These are phyloP conservation scores for Pestalotiopsis sp. DNA, from an alignment of 2,329 filamentous ascomycete species.

Conservation along the genomic window DNA sequence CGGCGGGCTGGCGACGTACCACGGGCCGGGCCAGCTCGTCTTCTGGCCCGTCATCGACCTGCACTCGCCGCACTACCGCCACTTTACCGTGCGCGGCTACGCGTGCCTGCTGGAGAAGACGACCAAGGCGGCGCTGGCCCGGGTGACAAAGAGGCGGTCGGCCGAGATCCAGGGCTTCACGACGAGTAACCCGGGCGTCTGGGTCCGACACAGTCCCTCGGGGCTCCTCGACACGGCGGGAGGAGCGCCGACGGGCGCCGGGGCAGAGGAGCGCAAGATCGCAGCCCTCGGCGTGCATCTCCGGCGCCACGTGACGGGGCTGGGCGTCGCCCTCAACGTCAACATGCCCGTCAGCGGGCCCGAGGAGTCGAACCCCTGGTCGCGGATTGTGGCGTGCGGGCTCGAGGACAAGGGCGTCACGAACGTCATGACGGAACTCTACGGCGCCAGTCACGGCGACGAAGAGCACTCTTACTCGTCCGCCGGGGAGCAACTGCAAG, in stretches of 20 bases:
- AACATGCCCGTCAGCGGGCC: slow-evolving; percentile 53
- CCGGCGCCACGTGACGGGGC: slow-evolving; percentile 77
- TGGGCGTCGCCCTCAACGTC: slow-evolving; percentile 84
- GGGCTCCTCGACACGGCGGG: slow-evolving; percentile 5
- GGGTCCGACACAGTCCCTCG: slow-evolving; percentile 52
- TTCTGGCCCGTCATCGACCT: slow-evolving; percentile 93
- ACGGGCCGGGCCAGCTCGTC: slow-evolving; percentile 90
- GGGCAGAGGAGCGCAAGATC: slow-evolving; percentile 67
- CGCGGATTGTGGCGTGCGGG: slow-evolving; percentile 87
- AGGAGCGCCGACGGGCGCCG: slow-evolving; percentile 20
- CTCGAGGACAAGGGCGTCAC: slow-evolving; percentile 78
- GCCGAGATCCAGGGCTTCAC: slow-evolving; percentile 63
- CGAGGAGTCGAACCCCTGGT: slow-evolving; percentile 52
- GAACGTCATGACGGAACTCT: slow-evolving; percentile 64
- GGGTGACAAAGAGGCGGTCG: slow-evolving; percentile 6
- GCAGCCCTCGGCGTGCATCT: slow-evolving; percentile 92
- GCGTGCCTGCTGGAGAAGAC: slow-evolving; percentile 77
- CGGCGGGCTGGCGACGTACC: slow-evolving; percentile 91
- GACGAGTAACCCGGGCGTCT: slow-evolving; percentile 83
- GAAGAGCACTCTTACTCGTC: neutral
- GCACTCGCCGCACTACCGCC: slow-evolving; percentile 55
- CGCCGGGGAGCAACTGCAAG: neutral
- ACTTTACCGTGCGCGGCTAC: slow-evolving; percentile 73
- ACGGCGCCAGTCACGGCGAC: slow-evolving; percentile 12
- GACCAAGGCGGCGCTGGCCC: slow-evolving; percentile 66